Evolutionary conservation across 495 filamentous ascomycete genomes (phyloP), one percentile per base, ranked within the genome.

Genomic region (Neurospora sp.): DNA sequence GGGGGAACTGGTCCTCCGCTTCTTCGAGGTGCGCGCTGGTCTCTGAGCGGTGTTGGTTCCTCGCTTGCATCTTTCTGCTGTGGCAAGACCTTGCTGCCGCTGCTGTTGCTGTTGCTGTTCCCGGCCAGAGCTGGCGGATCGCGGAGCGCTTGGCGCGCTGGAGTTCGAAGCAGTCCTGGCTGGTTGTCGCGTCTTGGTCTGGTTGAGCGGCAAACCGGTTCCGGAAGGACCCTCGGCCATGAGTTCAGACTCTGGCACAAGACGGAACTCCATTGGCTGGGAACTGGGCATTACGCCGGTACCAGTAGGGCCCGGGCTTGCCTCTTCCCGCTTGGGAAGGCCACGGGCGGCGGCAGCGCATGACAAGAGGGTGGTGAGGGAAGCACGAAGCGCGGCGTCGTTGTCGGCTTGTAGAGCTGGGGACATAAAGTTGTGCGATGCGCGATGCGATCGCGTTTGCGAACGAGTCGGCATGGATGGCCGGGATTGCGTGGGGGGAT

Each of bases 321-420:
- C 76, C 39, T 85, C 82, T 69, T 81, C 81, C 40, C 80, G 78
- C 77, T 96, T 97, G 2, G 92, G 89, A 4, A 96, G 84, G 31
- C 92, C 90, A 31, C 96, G 88, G 3, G 93, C 95, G 4, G 94
- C 94, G 2, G 95, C 94, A 1, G 93, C 96, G 78, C 92, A 94
- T 53, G 94, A 97, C 5, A 99, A 88, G n/a, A 99, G 88, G 3
- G 96, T 99, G 8, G 94, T 97, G 4, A 99, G 85, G 71, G 93
- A 96, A 8, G 96, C 94, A 44, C 96, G 90, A 1, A 99, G 88
- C 0, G 94, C 96, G 35, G 93, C 95, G 79, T 99, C 96, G 75
- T 98, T 94, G 71, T 97, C 94, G 35, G 92, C 89, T 74, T 91
- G 90, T 77, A 93, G 88, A 4, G 90, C 89, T 2, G 94, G 92